Evolutionary conservation across 306 rosid species (phyloP), one percentile per base, ranked within the genome.

Genomic region (Herpetospermum pedunculosum): DNA sequence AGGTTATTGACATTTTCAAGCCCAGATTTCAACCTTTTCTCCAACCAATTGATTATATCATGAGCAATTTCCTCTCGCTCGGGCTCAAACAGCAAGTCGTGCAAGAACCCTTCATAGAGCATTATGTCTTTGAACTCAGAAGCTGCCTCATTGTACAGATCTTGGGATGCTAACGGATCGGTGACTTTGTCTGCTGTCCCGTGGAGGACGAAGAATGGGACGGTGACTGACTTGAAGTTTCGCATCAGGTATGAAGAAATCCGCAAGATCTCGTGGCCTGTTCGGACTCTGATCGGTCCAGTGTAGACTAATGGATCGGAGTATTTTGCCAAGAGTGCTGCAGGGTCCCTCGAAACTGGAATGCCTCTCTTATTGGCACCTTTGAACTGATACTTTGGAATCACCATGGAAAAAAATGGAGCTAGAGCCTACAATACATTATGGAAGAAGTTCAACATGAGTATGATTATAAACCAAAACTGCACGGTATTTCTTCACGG

Each of bases 301-400:
- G 99, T 95, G 84, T 95, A 95, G 47, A 95, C 99, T 78, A 91
- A 78, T 67, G 99, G 99, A 82, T 95, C 99, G 0, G 99, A 88
- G 76, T 91, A 95, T 84, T 95, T 95, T 0, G 97, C 97, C 79
- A 88, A 46, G 77, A 95, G 60, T 29, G 97, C 97, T 29, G 92
- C 97, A 25, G 97, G 97, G 81, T 95, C 99, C 77, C 99, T 86
- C 0, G 99, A 84, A 78, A 95, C 99, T 47, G 99, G 99, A 82
- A 95, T 95, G 59, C 99, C 99, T 87, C 93, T 84, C 78, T 89
- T 95, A 89, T 95, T 91, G 37, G 99, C 97, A 59, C 99, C 99
- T 81, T 95, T 95, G 32, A 95, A 88, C 84, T 95, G 99, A 78
- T 85, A 85, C 86, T 75, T 91, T 0, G 99, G 99, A 75, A 81